These are phyloP conservation scores for Claviceps monticola DNA, from an alignment of 2,329 filamentous ascomycete genomes.

Conservation along the genomic window DNA sequence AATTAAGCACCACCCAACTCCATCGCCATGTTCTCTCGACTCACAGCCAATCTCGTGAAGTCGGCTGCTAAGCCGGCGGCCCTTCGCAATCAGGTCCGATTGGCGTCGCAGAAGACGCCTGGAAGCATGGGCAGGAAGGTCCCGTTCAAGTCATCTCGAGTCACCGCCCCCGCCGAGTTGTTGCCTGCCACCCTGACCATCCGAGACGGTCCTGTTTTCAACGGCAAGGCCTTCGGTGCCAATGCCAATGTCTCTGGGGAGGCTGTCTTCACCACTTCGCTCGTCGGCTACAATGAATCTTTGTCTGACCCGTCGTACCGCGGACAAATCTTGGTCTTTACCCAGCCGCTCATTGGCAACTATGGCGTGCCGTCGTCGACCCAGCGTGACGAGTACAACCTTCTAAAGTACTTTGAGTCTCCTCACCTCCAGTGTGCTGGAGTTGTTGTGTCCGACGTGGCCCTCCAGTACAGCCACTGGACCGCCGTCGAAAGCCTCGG, in stretches of 20 bases:
- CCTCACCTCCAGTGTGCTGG: conserved; percentile 94
- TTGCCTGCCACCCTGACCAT: conserved; percentile 77
- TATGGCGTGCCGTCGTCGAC: conserved; percentile 90
- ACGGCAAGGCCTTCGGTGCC: conserved; percentile 91
- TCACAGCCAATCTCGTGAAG: conserved; percentile 38
- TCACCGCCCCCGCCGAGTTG: conserved; percentile 48
- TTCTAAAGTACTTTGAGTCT: conserved; percentile 96
- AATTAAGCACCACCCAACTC: background rate
- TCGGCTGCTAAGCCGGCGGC: conserved; percentile 33
- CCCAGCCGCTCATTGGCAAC: conserved; percentile 90
- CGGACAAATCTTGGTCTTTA: conserved; percentile 90
- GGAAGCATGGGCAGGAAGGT: conserved; percentile 58
- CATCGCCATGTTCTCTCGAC: conserved; percentile 45
- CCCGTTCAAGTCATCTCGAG: conserved; percentile 41
- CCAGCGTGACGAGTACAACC: conserved; percentile 71
- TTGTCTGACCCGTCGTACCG: conserved; percentile 80
- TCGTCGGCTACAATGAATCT: conserved; percentile 95
- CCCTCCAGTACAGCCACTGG: conserved; percentile 93
- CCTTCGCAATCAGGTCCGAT: conserved; percentile 25
- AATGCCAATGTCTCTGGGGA: conserved; percentile 95
- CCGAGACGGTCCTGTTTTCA: conserved; percentile 89
- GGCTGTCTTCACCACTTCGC: conserved; percentile 95
- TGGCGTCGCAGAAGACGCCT: conserved; percentile 27
- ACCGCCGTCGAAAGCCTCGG: conserved; percentile 89
- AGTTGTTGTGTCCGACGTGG: conserved; percentile 90